A percentile compares a stretch with the other conserved stretches of the same genome.
phyloP scores from a whole-genome alignment of 441 rosid species.

The Flueggea neowawraea region DNA sequence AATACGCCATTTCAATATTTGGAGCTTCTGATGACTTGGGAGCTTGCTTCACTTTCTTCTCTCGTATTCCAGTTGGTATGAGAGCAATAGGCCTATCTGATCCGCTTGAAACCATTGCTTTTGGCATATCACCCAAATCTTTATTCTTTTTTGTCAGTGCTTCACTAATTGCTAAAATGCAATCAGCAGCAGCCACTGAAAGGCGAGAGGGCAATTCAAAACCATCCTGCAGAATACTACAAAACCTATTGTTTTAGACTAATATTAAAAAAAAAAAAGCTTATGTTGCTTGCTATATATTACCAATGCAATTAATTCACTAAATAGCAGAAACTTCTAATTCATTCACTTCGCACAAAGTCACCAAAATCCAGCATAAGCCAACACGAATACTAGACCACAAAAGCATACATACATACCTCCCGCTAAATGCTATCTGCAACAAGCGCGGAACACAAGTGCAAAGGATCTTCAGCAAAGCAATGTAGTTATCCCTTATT shows the following conservation, averaged over 20 bases:
- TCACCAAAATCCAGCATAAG: slow-evolving; percentile 5
- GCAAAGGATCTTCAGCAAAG: slow-evolving; percentile 57
- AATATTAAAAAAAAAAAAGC: not conserved
- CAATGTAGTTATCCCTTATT: slow-evolving; percentile 52
- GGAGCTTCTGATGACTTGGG: slow-evolving; percentile 29
- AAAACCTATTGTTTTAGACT: slow-evolving; percentile 20
- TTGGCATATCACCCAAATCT: slow-evolving; percentile 30
- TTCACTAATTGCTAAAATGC: slow-evolving; percentile 65
- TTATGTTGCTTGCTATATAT: not conserved
- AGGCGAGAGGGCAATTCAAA: slow-evolving; percentile 91
- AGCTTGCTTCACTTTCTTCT: slow-evolving; percentile 35
- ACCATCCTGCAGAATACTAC: slow-evolving; percentile 72
- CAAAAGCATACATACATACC: slow-evolving; percentile 39
- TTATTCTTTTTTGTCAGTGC: slow-evolving; percentile 66
- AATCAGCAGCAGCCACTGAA: slow-evolving; percentile 87
- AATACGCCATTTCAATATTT: slow-evolving; percentile 28
- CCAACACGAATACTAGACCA: slow-evolving; percentile 1
- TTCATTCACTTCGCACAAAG: slow-evolving; percentile 1
- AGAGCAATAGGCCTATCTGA: slow-evolving; percentile 31
- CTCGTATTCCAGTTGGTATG: slow-evolving; percentile 24
- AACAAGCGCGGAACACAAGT: slow-evolving; percentile 51
- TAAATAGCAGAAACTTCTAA: not conserved
- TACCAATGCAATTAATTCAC: not conserved
- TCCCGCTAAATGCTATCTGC: slow-evolving; percentile 47
- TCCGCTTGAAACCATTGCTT: slow-evolving; percentile 28